Evolutionary conservation across 2,329 filamentous ascomycete species (phyloP), one percentile per base, ranked within the genome.

Genomic region (Alternaria tenuissima): DNA sequence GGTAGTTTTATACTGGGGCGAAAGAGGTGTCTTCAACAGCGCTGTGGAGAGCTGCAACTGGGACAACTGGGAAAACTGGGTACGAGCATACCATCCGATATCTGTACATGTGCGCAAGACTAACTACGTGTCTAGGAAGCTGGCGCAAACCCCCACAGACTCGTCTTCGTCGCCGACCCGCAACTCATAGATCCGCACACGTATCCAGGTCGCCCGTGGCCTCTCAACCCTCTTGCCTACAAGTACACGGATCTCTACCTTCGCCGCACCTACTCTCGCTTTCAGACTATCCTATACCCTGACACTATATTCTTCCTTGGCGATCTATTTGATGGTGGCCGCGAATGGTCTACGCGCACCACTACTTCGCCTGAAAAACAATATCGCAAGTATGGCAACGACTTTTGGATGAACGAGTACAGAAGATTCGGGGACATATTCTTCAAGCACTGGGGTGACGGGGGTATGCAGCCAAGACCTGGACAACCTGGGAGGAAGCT

Each of bases 121-220:
- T 75, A 32, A 76, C 42, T 30, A 9, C 6, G 20, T 16, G 7
- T 38, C 38, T 73, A 97, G 95, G 92, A 93, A 54, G 80, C 86
- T 71, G 88, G 85, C 68, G 90, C 94, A 52, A 88, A 86, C 34
- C 95, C 95, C 28, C 94, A 98, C 77, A 92, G 89, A 75, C 85
- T 96, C 68, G 84, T 92, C 69, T 89, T 97, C 75, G 85, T 97
- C 67, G 93, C 94, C 62, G 94, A 97, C 74, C 94, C 94, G 43
- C 94, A 97, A 77, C 86, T 97, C 59, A 93, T 95, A 73, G 94
- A 97, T 78, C 92, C 93, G 55, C 92, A 97, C 78, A 96, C 93
- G n/a, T 97, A 97, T 73, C 92, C 93, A 3, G 93, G 91, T 68
- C 89, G 94, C 44, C 89, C 88, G 39, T 91, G 89, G 89, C 89